Conservation (phyloP, 306 rosid genomes). For the Senna siamea region DNA sequence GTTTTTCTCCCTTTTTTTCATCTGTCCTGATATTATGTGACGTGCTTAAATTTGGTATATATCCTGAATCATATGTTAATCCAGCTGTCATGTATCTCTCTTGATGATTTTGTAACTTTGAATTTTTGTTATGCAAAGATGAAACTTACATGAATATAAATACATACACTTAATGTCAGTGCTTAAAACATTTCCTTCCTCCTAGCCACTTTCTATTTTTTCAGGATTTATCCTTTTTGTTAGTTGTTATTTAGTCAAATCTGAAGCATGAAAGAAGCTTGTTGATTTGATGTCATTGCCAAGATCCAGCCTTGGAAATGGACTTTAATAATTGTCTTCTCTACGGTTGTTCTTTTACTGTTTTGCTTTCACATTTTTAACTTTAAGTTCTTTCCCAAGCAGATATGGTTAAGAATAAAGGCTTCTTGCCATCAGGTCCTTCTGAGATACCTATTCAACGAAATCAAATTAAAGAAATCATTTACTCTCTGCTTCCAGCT, state of each 20-base stretch:
- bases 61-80: neutral
- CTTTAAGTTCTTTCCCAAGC: conserved; percentile 42
- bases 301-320: too few species aligned
- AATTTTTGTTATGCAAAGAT: neutral
- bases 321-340: conserved; percentile 17
- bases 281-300: too few species aligned
- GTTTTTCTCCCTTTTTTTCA: neutral
- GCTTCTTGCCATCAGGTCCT: conserved; percentile 98
- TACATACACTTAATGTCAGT: neutral
- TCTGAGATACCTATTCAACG: conserved; percentile 93
- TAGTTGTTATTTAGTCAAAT: conserved; percentile 2
- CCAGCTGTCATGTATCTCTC: neutral
- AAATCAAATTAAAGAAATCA: conserved; percentile 92
- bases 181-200: neutral
- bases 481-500: conserved; percentile 83
- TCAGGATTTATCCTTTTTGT: neutral
- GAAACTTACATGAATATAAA: neutral
- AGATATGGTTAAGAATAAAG: conserved; percentile 99
- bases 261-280: neutral
- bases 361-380: conserved; percentile 22
- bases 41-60: neutral
- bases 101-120: neutral
- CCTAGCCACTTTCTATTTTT: neutral
- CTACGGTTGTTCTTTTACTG: conserved; percentile 4
- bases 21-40: neutral